These are phyloP conservation scores for Pulveroboletus frians DNA, from an alignment of 768 basidiomycete genomes.

Conservation along the genomic window DNA sequence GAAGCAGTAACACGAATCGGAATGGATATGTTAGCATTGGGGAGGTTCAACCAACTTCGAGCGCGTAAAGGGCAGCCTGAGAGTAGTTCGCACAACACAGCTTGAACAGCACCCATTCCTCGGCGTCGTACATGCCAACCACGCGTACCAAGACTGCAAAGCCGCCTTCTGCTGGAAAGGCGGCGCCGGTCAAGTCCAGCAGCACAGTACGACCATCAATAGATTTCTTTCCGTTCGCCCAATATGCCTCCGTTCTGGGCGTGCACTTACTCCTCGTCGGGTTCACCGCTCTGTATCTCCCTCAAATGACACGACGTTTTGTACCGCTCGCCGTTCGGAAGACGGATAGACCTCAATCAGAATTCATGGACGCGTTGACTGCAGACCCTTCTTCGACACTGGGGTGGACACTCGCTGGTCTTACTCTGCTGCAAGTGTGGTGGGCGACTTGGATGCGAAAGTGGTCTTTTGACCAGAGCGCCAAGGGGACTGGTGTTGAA, in stretches of 20 bases:
- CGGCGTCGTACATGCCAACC: background rate
- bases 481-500: conserved; percentile 40
- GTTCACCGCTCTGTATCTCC: conserved; percentile 67
- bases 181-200: background rate
- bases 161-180: background rate
- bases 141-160: background rate
- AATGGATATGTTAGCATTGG: too few species aligned
- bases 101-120: too few species aligned
- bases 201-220: background rate
- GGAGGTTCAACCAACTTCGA: too few species aligned
- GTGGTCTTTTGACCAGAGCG: conserved; percentile 47
- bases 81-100: too few species aligned
- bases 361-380: conserved; percentile 65
- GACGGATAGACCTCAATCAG: conserved; percentile 63
- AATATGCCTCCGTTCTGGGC: conserved; percentile 62
- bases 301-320: conserved; percentile 49
- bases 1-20: too few species aligned
- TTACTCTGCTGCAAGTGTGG: conserved; percentile 54
- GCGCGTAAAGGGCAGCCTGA: too few species aligned
- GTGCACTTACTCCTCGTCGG: conserved; percentile 62
- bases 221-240: conserved; percentile 45
- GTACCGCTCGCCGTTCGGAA: conserved; percentile 31
- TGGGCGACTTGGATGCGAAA: conserved; percentile 65
- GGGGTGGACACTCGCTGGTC: conserved; percentile 52
- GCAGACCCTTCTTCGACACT: conserved; percentile 53